Percentiles rank a stretch among this genome's conserved stretches.
phyloP scores from a whole-genome alignment of 441 rosid species.

The Sinapis alba region DNA sequence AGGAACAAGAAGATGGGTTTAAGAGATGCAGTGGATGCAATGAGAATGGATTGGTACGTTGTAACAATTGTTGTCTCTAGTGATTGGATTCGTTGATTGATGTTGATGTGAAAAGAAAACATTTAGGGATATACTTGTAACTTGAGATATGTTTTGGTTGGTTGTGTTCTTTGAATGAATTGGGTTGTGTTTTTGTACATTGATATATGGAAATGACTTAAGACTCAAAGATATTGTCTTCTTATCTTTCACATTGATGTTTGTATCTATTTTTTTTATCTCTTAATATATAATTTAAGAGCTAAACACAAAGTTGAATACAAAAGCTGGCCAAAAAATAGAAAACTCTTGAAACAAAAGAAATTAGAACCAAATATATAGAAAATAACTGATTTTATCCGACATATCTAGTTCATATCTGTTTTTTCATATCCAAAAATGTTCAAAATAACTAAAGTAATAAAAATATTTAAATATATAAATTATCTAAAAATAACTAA shows the following conservation, averaged over 20 bases:
- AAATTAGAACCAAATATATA: no score
- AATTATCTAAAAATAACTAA: no score
- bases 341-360: no score
- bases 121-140: conserved; percentile 8
- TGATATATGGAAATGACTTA: background rate
- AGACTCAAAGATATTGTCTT: background rate
- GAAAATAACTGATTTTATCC: no score
- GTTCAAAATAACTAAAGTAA: no score
- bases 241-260: background rate
- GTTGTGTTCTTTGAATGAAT: conserved; percentile 12
- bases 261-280: background rate
- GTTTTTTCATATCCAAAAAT: no score
- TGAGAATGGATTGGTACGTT: conserved; percentile 84
- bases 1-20: conserved; percentile 50
- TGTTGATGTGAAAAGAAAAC: conserved; percentile 19
- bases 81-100: conserved; percentile 7
- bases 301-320: background rate
- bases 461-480: no score
- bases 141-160: conserved; percentile 19
- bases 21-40: conserved; percentile 73
- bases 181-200: conserved; percentile 27
- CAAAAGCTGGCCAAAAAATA: no score
- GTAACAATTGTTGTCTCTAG: conserved; percentile 67
- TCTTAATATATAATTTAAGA: background rate
- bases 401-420: no score